Evolutionary conservation across 139 green algal species (phyloP), one percentile per base, ranked within the genome.

Genomic region (Chlamydomonas sp.): DNA sequence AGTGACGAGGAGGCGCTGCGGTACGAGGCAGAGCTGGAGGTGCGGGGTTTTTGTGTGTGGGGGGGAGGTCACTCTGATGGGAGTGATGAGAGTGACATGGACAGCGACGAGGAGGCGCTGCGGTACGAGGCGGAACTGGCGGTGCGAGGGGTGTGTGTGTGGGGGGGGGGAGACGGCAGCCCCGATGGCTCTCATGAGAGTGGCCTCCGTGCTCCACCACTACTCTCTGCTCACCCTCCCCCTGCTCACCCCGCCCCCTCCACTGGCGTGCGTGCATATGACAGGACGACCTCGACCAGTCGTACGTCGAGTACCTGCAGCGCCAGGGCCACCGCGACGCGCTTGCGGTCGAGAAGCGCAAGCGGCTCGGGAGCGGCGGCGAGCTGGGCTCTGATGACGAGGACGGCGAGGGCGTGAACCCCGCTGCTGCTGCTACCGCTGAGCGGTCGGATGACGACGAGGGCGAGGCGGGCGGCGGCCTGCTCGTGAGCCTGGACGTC

Each of bases 261-360:
- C n/a, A n/a, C n/a, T n/a, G n/a, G n/a, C n/a, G n/a, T n/a, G n/a
- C n/a, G n/a, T n/a, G n/a, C n/a, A n/a, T n/a, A n/a, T n/a, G n/a
- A n/a, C n/a, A n/a, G n/a, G n/a, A 86, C 49, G 87, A 89, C 30
- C 72, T 98, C 67, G 92, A 98, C 58, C 58, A 82, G n/a, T 82
- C 79, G 5, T 97, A 97, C 81, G 76, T 88, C 73, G 49, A 83
- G 39, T 97, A 90, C 79, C 80, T 92, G 69, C 48, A 90, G 58
- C 81, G 87, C 34, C 80, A 89, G 67, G 84, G 72, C 2, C 47
- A 71, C 35, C 33, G 70, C 2, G 70, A 76, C n/a, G 60, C 36
- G 2, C 10, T 65, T 54, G 43, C 43, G 43, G 63, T 75, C 30
- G 81, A 86, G 72, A 83, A 83, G 75, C 80, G 81, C 35, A 76